phyloP scores from a whole-genome alignment of 2,329 filamentous ascomycete genomes.

The Talaromyces sp. region DNA sequence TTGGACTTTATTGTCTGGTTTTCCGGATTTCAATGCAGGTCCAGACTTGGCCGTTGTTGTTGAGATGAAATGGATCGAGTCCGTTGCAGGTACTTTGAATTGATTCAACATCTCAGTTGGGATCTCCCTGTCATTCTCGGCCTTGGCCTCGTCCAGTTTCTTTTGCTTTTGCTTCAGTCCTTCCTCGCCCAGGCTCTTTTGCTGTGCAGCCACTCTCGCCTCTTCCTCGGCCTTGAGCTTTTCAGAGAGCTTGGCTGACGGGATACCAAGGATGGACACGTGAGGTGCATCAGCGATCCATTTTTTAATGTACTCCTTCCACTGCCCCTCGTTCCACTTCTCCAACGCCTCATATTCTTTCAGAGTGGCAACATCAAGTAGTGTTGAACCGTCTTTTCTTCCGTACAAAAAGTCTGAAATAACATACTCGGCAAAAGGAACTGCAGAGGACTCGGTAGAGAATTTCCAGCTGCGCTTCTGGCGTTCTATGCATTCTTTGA shows the following conservation, averaged over 20 bases:
- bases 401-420: slow-evolving; percentile 93
- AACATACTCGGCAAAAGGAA: slow-evolving; percentile 76
- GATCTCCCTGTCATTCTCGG: slow-evolving; percentile 82
- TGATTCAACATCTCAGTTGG: slow-evolving; percentile 73
- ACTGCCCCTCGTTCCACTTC: slow-evolving; percentile 76
- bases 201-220: slow-evolving; percentile 70
- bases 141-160: slow-evolving; percentile 76
- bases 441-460: slow-evolving; percentile 72
- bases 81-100: slow-evolving; percentile 76
- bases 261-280: slow-evolving; percentile 81
- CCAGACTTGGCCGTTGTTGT: slow-evolving; percentile 81
- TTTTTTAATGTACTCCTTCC: slow-evolving; percentile 73
- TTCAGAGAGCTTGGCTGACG: slow-evolving; percentile 71
- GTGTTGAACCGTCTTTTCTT: slow-evolving; percentile 71
- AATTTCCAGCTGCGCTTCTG: slow-evolving; percentile 79
- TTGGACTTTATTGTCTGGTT: slow-evolving; percentile 65
- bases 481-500: slow-evolving; percentile 79
- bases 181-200: slow-evolving; percentile 71
- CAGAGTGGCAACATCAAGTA: slow-evolving; percentile 53
- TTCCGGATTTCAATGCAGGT: slow-evolving; percentile 65
- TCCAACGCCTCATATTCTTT: slow-evolving; percentile 62
- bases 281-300: slow-evolving; percentile 85
- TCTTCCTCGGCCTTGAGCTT: slow-evolving; percentile 79
- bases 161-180: slow-evolving; percentile 71
- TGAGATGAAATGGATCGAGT: slow-evolving; percentile 92